Percentiles rank a stretch among this genome's conserved stretches.
These are phyloP conservation scores for Davidsoniella virescens DNA, from an alignment of 2,329 filamentous ascomycete species.

Conservation along the genomic window DNA sequence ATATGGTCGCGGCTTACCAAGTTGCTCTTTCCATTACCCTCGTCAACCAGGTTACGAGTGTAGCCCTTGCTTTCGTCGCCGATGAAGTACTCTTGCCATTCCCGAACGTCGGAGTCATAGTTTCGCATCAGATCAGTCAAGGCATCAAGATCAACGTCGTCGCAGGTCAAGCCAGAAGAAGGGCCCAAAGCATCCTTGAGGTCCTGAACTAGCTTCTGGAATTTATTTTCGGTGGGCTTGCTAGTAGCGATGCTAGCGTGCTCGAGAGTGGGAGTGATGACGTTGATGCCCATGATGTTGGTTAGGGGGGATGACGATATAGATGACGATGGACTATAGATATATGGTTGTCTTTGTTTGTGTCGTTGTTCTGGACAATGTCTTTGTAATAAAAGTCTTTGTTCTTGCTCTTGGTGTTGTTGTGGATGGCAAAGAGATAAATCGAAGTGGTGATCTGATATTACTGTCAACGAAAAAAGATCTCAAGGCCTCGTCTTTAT, in stretches of 20 bases:
- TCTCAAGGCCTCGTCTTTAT: background rate
- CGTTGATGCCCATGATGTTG: slow-evolving; percentile 10
- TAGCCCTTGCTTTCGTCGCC: slow-evolving; percentile 55
- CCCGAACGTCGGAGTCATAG: slow-evolving; percentile 50
- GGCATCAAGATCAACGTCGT: slow-evolving; percentile 60
- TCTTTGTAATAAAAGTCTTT: background rate
- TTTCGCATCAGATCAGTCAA: slow-evolving; percentile 57
- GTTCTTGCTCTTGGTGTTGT: slow-evolving; percentile 2
- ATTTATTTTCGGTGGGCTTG: slow-evolving; percentile 26
- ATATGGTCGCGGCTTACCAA: slow-evolving; percentile 32
- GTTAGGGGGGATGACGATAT: background rate
- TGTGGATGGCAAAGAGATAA: background rate
- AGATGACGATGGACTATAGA: background rate
- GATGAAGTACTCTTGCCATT: slow-evolving; percentile 64
- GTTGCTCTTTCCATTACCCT: slow-evolving; percentile 69
- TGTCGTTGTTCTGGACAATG: background rate
- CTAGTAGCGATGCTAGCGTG: slow-evolving; percentile 4
- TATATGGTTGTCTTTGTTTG: background rate
- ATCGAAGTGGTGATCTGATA: background rate
- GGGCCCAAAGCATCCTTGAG: slow-evolving; percentile 62
- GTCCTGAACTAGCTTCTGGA: slow-evolving; percentile 55
- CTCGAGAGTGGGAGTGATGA: slow-evolving; percentile 9
- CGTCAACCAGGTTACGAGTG: slow-evolving; percentile 77
- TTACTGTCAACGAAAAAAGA: slow-evolving; percentile 1
- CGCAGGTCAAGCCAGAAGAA: slow-evolving; percentile 65